phyloP scores from a whole-genome alignment of 257 asterid species.

The Solanum chmielewskii region DNA sequence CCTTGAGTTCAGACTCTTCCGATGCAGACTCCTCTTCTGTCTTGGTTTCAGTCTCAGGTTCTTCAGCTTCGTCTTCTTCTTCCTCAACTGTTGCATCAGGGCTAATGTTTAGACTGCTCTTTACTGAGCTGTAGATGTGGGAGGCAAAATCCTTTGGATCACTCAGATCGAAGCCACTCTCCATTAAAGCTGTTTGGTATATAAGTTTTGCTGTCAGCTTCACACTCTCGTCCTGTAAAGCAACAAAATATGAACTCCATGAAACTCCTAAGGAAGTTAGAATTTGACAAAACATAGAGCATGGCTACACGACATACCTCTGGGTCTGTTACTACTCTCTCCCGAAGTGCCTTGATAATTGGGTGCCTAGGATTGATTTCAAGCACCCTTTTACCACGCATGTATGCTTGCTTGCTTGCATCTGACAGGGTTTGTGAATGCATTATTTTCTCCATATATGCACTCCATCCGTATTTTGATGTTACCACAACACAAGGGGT shows the following conservation, averaged over 20 bases:
- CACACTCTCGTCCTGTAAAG: conserved; percentile 38
- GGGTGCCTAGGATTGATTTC: conserved; percentile 92
- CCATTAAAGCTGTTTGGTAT: conserved; percentile 86
- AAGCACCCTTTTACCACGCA: conserved; percentile 88
- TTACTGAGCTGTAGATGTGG: conserved; percentile 57
- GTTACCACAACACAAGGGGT: conserved; percentile 89
- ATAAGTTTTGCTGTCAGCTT: conserved; percentile 76
- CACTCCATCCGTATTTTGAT: conserved; percentile 80
- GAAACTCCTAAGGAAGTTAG: not conserved
- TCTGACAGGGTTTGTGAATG: conserved; percentile 85
- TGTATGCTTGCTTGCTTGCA: conserved; percentile 75
- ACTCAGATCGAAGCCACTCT: conserved; percentile 68
- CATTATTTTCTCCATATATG: conserved; percentile 94
- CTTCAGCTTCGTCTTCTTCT: conserved; percentile 75
- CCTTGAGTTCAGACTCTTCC: conserved; percentile 30
- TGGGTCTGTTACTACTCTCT: conserved; percentile 50
- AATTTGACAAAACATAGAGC: not conserved
- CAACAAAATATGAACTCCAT: not conserved
- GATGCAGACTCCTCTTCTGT: conserved; percentile 33
- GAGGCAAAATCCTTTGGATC: conserved; percentile 85
- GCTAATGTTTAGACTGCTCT: conserved; percentile 52
- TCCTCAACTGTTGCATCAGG: conserved; percentile 71
- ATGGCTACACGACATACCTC: conserved; percentile 29
- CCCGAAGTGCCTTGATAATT: conserved; percentile 80
- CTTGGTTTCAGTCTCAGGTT: conserved; percentile 28